Conservation (phyloP, 257 asterid genomes). For the Euphrasia confusa region DNA sequence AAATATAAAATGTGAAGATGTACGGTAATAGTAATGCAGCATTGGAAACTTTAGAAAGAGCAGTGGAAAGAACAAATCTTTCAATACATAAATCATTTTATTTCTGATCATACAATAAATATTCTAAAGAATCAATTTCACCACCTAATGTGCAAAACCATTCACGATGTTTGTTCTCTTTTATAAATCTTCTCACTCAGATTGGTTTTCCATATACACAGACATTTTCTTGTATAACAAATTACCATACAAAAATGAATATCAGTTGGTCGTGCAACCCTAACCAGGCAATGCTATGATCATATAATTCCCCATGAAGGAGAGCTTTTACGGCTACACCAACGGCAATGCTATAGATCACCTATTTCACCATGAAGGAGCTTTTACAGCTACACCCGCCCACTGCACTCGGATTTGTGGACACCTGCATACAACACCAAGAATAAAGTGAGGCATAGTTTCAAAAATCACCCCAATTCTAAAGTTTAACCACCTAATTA, state of each 20-base stretch:
- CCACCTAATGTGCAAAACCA: neutral
- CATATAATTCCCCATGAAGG: constrained; percentile 51
- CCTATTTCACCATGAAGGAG: constrained; percentile 65
- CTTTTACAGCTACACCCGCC: constrained; percentile 97
- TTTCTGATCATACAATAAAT: neutral
- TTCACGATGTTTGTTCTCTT: neutral
- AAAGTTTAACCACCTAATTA: neutral
- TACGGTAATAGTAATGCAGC: no score
- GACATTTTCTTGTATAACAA: constrained; percentile 21
- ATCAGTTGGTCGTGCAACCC: constrained; percentile 16
- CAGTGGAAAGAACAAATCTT: no score
- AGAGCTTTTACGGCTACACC: constrained; percentile 41
- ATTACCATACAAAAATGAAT: constrained; percentile 24
- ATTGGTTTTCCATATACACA: neutral
- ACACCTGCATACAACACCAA: constrained; percentile 47
- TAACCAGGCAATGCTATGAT: neutral
- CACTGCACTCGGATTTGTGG: constrained; percentile 85
- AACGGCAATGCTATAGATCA: neutral
- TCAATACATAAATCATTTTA: neutral
- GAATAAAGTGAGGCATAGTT: neutral
- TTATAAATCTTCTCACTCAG: neutral
- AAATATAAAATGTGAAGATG: no score
- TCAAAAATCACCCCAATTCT: neutral
- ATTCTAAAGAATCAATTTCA: constrained; percentile 15
- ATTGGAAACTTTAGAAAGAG: no score